Evolutionary conservation across 495 filamentous ascomycete genomes (phyloP).

Genomic region (Neurospora sp.): DNA sequence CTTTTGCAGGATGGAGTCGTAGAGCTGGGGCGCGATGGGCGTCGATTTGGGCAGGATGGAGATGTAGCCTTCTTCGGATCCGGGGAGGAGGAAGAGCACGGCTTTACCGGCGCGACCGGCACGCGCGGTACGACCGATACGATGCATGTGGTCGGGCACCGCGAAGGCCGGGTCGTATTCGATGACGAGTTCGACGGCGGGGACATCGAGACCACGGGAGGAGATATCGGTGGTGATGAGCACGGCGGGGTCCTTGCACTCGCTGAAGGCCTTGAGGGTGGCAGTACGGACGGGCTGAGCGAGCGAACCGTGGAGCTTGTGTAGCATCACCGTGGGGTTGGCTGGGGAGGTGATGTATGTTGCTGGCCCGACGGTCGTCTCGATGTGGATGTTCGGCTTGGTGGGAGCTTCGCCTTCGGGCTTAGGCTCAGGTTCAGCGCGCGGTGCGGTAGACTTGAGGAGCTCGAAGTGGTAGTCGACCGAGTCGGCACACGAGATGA

Average conservation of each 20-base stretch:
- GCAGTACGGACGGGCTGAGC: conserved; percentile 75
- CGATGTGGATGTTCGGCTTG: conserved; percentile 20
- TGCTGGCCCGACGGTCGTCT: conserved; percentile 32
- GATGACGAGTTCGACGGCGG: conserved; percentile 84
- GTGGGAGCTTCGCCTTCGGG: conserved; percentile 14
- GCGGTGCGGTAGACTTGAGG: conserved; percentile 45
- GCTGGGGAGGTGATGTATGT: conserved; percentile 41
- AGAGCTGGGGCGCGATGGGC: conserved; percentile 26
- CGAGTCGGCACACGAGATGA: conserved; percentile 92
- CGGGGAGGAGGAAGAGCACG: conserved; percentile 79
- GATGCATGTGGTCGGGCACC: conserved; percentile 82
- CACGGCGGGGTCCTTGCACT: conserved; percentile 55
- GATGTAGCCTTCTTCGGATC: conserved; percentile 83
- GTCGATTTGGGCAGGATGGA: conserved; percentile 48
- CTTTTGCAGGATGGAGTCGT: conserved; percentile 44
- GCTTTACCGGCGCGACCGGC: conserved; percentile 84
- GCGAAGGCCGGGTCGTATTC: conserved; percentile 94
- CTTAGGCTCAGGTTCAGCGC: conserved; percentile 10
- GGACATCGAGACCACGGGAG: conserved; percentile 86
- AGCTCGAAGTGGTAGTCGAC: conserved; percentile 94
- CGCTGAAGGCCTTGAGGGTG: conserved; percentile 68
- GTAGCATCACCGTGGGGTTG: conserved; percentile 51
- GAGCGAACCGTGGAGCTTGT: conserved; percentile 89
- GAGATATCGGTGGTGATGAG: conserved; percentile 93
- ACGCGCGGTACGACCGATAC: conserved; percentile 89